Evolutionary conservation across 225 moss, liverwort and hornwort genomes (phyloP).

Genomic region (Pleurozium schreberi): DNA sequence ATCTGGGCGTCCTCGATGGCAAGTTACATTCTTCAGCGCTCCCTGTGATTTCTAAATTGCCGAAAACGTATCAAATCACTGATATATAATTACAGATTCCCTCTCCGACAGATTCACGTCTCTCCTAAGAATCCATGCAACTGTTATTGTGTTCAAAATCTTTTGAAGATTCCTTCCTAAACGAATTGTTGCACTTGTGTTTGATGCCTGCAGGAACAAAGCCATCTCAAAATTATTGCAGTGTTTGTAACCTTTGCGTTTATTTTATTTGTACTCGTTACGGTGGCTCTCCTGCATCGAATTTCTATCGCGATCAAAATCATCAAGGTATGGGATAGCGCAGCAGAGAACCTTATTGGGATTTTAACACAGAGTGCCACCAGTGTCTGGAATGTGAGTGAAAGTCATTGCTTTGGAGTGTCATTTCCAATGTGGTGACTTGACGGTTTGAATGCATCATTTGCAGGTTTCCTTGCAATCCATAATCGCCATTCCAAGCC

Average conservation of each 20-base stretch:
- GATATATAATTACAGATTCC: too few relatives aligned
- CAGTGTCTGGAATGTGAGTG: rapidly evolving
- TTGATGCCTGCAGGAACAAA: conserved; percentile 41
- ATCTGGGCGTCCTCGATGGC: conserved; percentile 34
- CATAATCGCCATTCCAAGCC: conserved; percentile 68
- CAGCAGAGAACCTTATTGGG: too few relatives aligned
- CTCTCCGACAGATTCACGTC: rapidly evolving
- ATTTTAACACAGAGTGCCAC: too few relatives aligned
- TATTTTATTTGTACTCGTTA: conserved; percentile 40
- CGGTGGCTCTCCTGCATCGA: conserved; percentile 68
- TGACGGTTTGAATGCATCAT: rapidly evolving
- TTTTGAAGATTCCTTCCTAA: neutral
- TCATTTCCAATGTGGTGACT: too few relatives aligned
- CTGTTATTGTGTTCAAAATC: rapidly evolving
- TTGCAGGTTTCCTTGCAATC: conserved; percentile 64
- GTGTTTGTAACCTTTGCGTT: conserved; percentile 62
- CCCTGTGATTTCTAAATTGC: neutral
- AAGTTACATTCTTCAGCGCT: neutral
- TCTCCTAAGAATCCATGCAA: rapidly evolving
- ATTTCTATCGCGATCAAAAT: conserved; percentile 62
- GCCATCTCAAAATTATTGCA: conserved; percentile 68
- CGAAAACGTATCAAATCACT: rapidly evolving
- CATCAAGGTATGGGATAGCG: conserved; percentile 21
- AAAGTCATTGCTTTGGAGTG: rapidly evolving
- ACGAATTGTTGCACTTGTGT: neutral